Percentiles rank a stretch among this genome's conserved stretches.
These are phyloP conservation scores for Nigrograna mackinnonii DNA, from an alignment of 2,329 filamentous ascomycete species.

Conservation along the genomic window DNA sequence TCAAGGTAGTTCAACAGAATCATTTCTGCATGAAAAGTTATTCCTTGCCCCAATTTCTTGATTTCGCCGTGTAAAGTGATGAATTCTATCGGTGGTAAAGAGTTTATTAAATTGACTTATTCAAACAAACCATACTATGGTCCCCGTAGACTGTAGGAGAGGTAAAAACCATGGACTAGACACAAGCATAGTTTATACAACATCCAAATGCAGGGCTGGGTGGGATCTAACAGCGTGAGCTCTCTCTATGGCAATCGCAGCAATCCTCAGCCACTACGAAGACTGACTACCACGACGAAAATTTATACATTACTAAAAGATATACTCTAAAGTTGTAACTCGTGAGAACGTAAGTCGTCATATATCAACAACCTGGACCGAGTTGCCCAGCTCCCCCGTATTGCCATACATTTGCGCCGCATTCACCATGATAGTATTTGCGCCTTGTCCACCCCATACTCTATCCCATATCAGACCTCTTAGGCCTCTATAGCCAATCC, in stretches of 20 bases:
- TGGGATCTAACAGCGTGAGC: no score
- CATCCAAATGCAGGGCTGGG: no score
- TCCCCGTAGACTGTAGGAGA: no score
- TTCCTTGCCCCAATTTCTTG: background rate
- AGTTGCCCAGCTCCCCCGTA: constrained; percentile 53
- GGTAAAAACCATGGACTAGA: no score
- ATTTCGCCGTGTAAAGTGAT: background rate
- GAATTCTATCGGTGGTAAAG: no score
- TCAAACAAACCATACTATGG: no score
- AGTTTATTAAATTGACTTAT: no score
- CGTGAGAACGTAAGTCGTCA: constrained; percentile 15
- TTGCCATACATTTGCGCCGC: constrained; percentile 58
- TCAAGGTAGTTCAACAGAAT: constrained; percentile 42
- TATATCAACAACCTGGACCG: constrained; percentile 46
- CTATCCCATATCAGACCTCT: constrained; percentile 63
- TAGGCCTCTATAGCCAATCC: constrained; percentile 57
- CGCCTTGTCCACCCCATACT: constrained; percentile 59
- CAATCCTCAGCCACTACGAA: no score
- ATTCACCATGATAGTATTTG: constrained; percentile 62
- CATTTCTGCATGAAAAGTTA: constrained; percentile 33
- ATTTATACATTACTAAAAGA: constrained; percentile 2
- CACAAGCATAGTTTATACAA: no score
- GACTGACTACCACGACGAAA: no score
- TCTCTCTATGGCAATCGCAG: no score
- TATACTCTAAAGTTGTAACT: no score